phyloP scores from a whole-genome alignment of 2,329 filamentous ascomycete genomes.

The Aspergillus quadrilineatus region DNA sequence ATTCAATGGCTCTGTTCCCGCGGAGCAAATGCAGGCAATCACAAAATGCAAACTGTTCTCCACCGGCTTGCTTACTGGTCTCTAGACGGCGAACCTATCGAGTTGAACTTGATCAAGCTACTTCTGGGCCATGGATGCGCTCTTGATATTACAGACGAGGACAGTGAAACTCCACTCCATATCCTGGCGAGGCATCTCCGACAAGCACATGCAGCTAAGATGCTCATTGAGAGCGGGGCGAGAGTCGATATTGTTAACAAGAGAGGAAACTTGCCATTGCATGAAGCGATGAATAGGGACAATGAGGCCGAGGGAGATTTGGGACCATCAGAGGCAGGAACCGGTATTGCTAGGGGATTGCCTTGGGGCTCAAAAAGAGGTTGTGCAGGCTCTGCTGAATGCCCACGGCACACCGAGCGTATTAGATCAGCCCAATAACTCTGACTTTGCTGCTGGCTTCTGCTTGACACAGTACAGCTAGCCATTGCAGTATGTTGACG shows the following conservation, averaged over 20 bases:
- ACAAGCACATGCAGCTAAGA: conserved; percentile 19
- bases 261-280: conserved; percentile 23
- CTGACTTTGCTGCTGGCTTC: too few relatives aligned
- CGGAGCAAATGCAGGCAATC: conserved; percentile 17
- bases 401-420: conserved; percentile 8
- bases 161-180: conserved; percentile 25
- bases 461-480: too few relatives aligned
- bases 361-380: conserved; percentile 16
- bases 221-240: conserved; percentile 20
- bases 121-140: conserved; percentile 21
- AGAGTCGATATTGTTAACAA: conserved; percentile 19
- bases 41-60: conserved; percentile 20
- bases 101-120: conserved; percentile 19
- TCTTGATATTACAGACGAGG: conserved; percentile 19
- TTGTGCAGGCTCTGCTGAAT: conserved; percentile 15
- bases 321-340: not conserved
- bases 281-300: conserved; percentile 18
- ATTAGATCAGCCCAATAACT: conserved; percentile 26
- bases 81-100: conserved; percentile 12
- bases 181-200: conserved; percentile 22
- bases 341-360: not conserved
- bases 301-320: not conserved
- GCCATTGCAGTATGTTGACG: too few relatives aligned
- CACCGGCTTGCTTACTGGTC: conserved; percentile 18
- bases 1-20: conserved; percentile 20